A percentile compares a stretch with the other conserved stretches of the same genome.
phyloP scores from a whole-genome alignment of 2,329 filamentous ascomycete genomes.

The Cercospora sp. region DNA sequence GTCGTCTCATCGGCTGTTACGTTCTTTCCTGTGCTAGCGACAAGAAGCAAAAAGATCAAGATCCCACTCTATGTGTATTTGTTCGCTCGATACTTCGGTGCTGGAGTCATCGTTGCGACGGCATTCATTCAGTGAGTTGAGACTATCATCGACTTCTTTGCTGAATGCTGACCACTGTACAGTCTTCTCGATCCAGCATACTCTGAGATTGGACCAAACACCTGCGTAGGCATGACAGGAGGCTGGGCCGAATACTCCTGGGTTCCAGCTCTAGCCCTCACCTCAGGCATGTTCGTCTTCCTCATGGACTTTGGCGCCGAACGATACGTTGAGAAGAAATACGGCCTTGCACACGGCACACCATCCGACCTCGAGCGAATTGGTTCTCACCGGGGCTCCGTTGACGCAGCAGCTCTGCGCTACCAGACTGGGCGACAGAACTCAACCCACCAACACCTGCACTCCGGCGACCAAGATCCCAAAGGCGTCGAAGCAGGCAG shows the following conservation, averaged over 20 bases:
- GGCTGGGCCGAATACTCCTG: conserved; percentile 55
- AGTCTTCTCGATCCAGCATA: conserved; percentile 42
- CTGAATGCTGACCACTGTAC: conserved; percentile 13
- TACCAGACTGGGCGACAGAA: conserved; percentile 22
- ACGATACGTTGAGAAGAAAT: conserved; percentile 53
- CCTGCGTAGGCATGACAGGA: conserved; percentile 56
- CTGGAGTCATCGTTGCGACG: conserved; percentile 51
- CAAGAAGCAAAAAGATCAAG: conserved; percentile 39
- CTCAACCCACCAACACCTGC: conserved; percentile 42
- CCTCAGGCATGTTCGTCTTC: conserved; percentile 53
- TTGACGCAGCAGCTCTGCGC: conserved; percentile 31
- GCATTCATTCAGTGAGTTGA: conserved; percentile 47
- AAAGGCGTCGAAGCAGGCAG: conserved; percentile 20
- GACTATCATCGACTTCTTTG: background rate
- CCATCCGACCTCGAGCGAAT: conserved; percentile 14
- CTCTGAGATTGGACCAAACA: conserved; percentile 38
- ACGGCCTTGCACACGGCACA: conserved; percentile 41
- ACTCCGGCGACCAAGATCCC: conserved; percentile 40
- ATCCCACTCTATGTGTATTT: conserved; percentile 49
- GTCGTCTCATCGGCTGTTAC: conserved; percentile 45
- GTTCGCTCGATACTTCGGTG: conserved; percentile 51
- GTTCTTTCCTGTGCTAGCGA: conserved; percentile 51
- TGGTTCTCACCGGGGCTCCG: conserved; percentile 23
- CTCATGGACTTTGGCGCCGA: conserved; percentile 54
- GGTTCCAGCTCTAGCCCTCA: conserved; percentile 54